These are phyloP conservation scores for Alopecurus myosuroides DNA, from an alignment of 176 grass and related monocot species.

Conservation along the genomic window DNA sequence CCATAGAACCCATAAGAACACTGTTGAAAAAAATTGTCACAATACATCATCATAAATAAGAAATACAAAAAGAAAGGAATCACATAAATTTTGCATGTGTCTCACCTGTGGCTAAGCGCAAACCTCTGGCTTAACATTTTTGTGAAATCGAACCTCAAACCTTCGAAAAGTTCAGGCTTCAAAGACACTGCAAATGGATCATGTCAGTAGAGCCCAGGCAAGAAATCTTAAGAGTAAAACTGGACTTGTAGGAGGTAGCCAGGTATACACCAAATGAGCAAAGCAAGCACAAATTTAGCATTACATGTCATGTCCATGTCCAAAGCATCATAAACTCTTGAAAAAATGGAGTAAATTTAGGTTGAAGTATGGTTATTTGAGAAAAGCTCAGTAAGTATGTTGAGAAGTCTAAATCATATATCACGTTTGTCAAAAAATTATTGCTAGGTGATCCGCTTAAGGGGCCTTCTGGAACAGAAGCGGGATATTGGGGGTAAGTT, in stretches of 20 bases:
- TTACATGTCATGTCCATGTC: neutral
- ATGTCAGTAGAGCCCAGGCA: slow-evolving; percentile 17
- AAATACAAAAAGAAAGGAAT: neutral
- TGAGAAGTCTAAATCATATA: neutral
- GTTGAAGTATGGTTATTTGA: neutral
- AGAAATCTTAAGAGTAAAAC: slow-evolving; percentile 18
- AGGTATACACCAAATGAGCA: neutral
- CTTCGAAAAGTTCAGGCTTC: slow-evolving; percentile 96
- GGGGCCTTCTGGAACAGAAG: neutral
- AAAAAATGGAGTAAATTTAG: neutral
- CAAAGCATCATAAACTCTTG: neutral
- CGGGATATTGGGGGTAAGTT: neutral
- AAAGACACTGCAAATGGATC: slow-evolving; percentile 76
- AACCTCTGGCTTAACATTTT: slow-evolving; percentile 88
- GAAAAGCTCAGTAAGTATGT: neutral
- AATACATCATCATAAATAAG: slow-evolving; percentile 1
- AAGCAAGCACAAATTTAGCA: neutral
- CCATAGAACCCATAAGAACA: slow-evolving; percentile 90
- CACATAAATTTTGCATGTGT: neutral
- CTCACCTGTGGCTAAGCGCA: slow-evolving; percentile 86
- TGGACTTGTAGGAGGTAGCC: neutral
- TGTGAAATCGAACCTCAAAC: slow-evolving; percentile 94
- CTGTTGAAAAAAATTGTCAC: slow-evolving; percentile 42
- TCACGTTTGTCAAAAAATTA: neutral
- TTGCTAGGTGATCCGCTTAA: neutral